Base-by-base conservation (phyloP, 768 basidiomycete genomes). In the Boletus sp. region DNA sequence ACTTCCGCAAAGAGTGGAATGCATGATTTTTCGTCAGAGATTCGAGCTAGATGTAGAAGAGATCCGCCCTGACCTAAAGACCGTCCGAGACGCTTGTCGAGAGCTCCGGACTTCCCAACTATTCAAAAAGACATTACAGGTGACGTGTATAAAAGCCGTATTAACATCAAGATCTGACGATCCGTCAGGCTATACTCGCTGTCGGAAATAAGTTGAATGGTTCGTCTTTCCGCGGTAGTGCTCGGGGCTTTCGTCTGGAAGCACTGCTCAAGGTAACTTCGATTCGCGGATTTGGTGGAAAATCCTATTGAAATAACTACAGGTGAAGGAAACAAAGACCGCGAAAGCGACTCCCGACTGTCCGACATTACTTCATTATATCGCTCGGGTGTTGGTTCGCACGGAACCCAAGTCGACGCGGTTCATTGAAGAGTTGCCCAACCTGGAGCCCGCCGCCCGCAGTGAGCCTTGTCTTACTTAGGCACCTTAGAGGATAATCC, bases 321-420 rank as follows among this genome's bases (percentile, higher is more conserved):
- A 96, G 93, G 71, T 93, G 72, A 87, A 83, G 64, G 92, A 94
- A 60, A 93, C 87, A 8, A 90, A 83, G 71, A 89, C 90, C 1
- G 83, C 80, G 0, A 85, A 82, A 53, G 81, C 80, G 0, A 80
- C 81, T 0, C 46, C 81, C 0, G 83, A 83, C 7, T 95, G 91
- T 59, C 92, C 93, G 0, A 96, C 93, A 0, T 74, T 98, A n/a
- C 76, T 97, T 13, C 94, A 96, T 68, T 96, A 93, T 65, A 68
- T 96, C n/a, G 91, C 90, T 13, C 79, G 81, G 44, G 79, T 89
- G 7, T 75, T 96, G 15, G 62, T 89, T 53, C 80, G 85, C 30
- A 79, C 78, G 7, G 85, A 94, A 64, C 80, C 87, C 0, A 73
- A 77, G 0, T 67, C 91, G 13, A 72, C 88, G 5, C 77, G 77